A percentile compares a stretch with the other conserved stretches of the same genome.
Evolutionary conservation across 768 basidiomycete species (phyloP).

Genomic region (Termitomyces sp.): DNA sequence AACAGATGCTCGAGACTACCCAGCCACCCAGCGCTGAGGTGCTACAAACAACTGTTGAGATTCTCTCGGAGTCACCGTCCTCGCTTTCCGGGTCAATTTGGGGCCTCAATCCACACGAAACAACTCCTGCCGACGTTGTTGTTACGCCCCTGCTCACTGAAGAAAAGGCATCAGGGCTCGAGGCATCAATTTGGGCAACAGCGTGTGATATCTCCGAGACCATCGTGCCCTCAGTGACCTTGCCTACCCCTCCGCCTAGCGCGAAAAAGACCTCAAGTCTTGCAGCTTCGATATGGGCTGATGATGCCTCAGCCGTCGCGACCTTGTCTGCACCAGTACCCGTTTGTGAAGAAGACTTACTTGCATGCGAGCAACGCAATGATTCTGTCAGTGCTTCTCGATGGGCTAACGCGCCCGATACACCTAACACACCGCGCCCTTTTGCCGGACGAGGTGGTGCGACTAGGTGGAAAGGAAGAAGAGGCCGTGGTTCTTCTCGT

Average conservation of each 20-base stretch:
- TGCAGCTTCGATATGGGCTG: background rate
- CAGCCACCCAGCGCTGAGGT: background rate
- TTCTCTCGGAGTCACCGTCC: background rate
- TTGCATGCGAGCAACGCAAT: background rate
- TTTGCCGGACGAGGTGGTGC: background rate
- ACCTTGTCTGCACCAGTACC: background rate
- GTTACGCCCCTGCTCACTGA: background rate
- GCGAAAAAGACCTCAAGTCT: background rate
- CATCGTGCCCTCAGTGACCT: background rate
- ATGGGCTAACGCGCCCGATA: conserved; percentile 1
- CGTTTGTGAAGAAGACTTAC: background rate
- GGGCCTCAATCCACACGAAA: background rate
- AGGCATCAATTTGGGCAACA: background rate
- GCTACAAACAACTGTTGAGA: background rate
- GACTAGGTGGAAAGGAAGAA: background rate
- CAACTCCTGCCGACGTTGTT: background rate
- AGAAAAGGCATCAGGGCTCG: background rate
- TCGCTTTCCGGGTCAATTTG: background rate
- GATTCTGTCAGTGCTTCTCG: background rate
- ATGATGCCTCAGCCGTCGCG: background rate
- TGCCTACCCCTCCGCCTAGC: conserved; percentile 1
- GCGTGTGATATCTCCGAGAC: background rate
- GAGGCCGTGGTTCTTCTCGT: background rate
- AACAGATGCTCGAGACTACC: background rate
- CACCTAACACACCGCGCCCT: background rate